These are phyloP conservation scores for Lentinus tigrinus DNA, from an alignment of 768 basidiomycete genomes.

Conservation along the genomic window DNA sequence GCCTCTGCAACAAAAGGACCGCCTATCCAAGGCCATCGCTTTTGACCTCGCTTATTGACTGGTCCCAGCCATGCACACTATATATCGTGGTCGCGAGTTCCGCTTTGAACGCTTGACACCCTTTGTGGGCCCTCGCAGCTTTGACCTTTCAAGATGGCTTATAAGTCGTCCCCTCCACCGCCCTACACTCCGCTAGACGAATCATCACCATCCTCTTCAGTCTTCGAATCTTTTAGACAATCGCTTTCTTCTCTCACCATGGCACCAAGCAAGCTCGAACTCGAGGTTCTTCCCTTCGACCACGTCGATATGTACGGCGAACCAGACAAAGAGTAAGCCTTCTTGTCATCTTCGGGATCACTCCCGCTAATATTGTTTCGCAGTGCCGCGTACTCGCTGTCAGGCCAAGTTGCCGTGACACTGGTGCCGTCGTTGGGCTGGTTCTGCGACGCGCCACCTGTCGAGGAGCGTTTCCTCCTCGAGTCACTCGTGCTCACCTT, in stretches of 20 bases:
- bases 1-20: slow-evolving; percentile 21
- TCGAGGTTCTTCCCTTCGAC: slow-evolving; percentile 40
- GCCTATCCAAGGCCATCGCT: slow-evolving; percentile 13
- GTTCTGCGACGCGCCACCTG: slow-evolving; percentile 50
- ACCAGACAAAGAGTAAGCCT: slow-evolving; percentile 59
- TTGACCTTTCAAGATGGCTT: background rate
- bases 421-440: slow-evolving; percentile 52
- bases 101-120: slow-evolving; percentile 1
- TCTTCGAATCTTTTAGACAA: slow-evolving; percentile 9
- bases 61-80: slow-evolving; percentile 7
- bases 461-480: slow-evolving; percentile 51
- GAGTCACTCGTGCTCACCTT: slow-evolving; percentile 75
- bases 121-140: background rate
- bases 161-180: slow-evolving; percentile 1
- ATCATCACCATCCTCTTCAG: background rate
- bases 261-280: slow-evolving; percentile 27
- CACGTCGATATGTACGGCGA: slow-evolving; percentile 71
- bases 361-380: background rate
- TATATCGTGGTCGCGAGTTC: slow-evolving; percentile 5
- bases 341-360: background rate
- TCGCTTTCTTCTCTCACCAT: slow-evolving; percentile 55
- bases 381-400: slow-evolving; percentile 85
- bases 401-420: slow-evolving; percentile 73
- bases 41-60: slow-evolving; percentile 4
- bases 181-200: background rate